Percentiles rank a stretch among this genome's conserved stretches.
Conservation (phyloP, 768 basidiomycete genomes). For the Boletus rubescentipes region DNA sequence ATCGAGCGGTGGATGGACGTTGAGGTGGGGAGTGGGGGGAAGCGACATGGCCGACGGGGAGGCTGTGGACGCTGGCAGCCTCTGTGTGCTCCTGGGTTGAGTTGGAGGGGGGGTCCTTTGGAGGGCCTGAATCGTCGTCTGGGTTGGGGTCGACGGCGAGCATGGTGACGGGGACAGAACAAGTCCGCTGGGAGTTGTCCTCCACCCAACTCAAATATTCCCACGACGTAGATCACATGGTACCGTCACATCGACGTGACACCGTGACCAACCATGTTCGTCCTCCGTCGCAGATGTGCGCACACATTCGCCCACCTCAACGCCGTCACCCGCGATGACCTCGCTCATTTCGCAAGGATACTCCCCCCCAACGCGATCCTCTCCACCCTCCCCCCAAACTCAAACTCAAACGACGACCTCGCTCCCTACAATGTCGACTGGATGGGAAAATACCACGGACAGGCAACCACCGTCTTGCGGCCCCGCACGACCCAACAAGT, state of each 20-base stretch:
- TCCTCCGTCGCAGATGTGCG: constrained; percentile 16
- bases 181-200: background rate
- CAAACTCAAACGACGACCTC: constrained; percentile 61
- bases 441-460: constrained; percentile 94
- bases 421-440: constrained; percentile 85
- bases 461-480: constrained; percentile 80
- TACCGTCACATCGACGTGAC: too few species aligned
- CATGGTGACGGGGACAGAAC: constrained; percentile 1
- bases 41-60: constrained; percentile 54
- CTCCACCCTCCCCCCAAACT: constrained; percentile 58
- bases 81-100: constrained; percentile 43
- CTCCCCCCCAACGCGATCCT: constrained; percentile 64
- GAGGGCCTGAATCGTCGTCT: constrained; percentile 1
- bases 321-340: constrained; percentile 55
- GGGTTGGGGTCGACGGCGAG: background rate
- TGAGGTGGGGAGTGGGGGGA: constrained; percentile 39
- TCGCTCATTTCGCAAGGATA: constrained; percentile 66
- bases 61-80: constrained; percentile 56
- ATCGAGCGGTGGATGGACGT: too few species aligned
- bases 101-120: constrained; percentile 1
- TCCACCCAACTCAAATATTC: constrained; percentile 7
- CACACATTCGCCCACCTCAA: constrained; percentile 37
- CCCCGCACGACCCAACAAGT: constrained; percentile 89
- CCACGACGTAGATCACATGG: constrained; percentile 18
- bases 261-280: constrained; percentile 8